Conservation (phyloP, 306 rosid species). For the Carpinus viminea region DNA sequence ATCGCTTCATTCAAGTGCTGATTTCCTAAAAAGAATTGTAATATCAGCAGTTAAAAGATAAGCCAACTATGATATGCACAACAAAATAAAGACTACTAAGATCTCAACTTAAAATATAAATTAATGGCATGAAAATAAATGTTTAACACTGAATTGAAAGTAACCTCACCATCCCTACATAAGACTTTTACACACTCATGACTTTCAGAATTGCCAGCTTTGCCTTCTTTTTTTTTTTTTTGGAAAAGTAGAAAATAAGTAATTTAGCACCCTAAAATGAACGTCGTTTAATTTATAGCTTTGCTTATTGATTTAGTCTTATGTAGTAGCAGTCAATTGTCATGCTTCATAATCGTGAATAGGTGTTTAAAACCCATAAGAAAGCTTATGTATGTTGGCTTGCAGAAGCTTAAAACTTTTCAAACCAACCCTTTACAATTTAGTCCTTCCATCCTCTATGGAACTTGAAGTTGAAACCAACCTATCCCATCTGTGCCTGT, state of each 20-base stretch:
- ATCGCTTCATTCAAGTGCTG: conserved; percentile 28
- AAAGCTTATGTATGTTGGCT: background rate
- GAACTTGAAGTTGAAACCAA: background rate
- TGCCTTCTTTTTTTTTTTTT: too few relatives aligned
- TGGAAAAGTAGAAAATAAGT: too few relatives aligned
- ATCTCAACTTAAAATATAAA: background rate
- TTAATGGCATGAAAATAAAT: background rate
- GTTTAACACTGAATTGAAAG: background rate
- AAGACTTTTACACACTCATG: background rate
- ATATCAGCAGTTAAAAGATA: background rate
- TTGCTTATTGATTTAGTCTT: background rate
- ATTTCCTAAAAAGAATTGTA: conserved; percentile 18
- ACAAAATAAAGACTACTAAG: background rate
- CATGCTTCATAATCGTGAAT: background rate
- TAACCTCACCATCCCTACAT: background rate
- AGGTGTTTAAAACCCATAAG: background rate
- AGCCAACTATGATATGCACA: background rate
- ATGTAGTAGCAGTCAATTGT: background rate
- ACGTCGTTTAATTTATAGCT: too few relatives aligned
- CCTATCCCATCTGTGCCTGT: background rate
- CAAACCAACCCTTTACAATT: background rate
- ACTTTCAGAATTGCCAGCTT: background rate
- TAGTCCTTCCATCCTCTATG: background rate
- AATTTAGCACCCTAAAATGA: too few relatives aligned
- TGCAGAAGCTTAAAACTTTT: background rate